Evolutionary conservation across 345 rosid genomes (phyloP).

Genomic region (Syzygium aqueum): DNA sequence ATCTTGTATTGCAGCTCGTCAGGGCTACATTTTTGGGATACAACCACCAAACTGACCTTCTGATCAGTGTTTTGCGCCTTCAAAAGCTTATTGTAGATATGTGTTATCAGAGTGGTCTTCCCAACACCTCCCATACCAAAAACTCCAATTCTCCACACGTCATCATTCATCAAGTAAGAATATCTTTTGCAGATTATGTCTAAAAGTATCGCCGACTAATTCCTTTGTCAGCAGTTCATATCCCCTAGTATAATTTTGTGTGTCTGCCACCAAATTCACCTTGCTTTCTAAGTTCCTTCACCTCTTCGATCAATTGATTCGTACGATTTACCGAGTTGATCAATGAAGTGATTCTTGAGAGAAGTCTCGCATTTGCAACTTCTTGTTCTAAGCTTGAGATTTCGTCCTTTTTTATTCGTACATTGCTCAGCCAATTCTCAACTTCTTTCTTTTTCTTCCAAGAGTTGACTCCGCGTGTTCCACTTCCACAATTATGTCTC

Average conservation of each 20-base stretch:
- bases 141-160: neutral
- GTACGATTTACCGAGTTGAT: neutral
- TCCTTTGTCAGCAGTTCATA: neutral
- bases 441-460: neutral
- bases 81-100: neutral
- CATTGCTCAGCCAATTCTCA: neutral
- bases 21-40: neutral
- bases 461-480: neutral
- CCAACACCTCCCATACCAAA: constrained; percentile 5
- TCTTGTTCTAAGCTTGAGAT: neutral
- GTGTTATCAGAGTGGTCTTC: neutral
- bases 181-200: neutral
- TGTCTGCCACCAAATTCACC: neutral
- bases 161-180: neutral
- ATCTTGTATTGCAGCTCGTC: neutral
- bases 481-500: neutral
- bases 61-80: no score
- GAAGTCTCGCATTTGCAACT: neutral
- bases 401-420: neutral
- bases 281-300: neutral
- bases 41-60: constrained; percentile 1
- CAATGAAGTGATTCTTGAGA: neutral
- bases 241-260: neutral
- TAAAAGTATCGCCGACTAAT: neutral
- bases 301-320: neutral